Conservation (phyloP, 2,329 filamentous ascomycete genomes). For the Fusarium armeniacum region DNA sequence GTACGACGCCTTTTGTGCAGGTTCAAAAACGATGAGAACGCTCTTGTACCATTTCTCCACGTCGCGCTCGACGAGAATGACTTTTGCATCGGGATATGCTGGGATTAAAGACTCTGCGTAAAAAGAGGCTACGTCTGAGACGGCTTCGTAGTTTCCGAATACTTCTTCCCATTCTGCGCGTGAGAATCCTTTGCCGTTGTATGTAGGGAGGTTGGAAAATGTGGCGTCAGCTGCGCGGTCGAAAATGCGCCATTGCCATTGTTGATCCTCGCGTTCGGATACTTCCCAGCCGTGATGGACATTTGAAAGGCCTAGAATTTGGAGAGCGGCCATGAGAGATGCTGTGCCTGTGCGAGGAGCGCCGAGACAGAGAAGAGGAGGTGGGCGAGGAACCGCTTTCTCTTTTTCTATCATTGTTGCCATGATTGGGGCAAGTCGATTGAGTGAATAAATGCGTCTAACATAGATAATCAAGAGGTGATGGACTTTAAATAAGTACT, state of each 20-base stretch:
- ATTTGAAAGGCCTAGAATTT: slow-evolving; percentile 30
- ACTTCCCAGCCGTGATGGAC: slow-evolving; percentile 40
- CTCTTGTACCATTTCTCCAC: slow-evolving; percentile 50
- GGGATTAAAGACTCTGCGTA: slow-evolving; percentile 47
- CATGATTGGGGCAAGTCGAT: neutral
- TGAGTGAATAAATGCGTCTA: neutral
- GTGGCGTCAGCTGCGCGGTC: slow-evolving; percentile 30
- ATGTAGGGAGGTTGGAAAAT: slow-evolving; percentile 35
- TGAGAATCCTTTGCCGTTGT: slow-evolving; percentile 38
- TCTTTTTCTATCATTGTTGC: neutral
- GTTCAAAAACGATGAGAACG: slow-evolving; percentile 22
- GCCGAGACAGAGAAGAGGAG: slow-evolving; percentile 26
- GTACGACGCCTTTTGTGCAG: neutral
- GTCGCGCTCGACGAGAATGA: slow-evolving; percentile 50
- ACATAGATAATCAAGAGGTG: too few relatives aligned
- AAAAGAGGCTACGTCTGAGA: slow-evolving; percentile 47
- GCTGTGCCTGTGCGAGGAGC: slow-evolving; percentile 34
- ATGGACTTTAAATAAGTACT: neutral
- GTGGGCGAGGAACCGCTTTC: neutral
- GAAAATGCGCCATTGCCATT: slow-evolving; percentile 36
- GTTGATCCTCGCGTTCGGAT: slow-evolving; percentile 2
- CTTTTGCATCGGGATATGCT: slow-evolving; percentile 51
- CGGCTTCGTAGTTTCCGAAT: slow-evolving; percentile 46
- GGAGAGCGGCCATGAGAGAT: slow-evolving; percentile 36
- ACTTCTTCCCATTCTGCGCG: slow-evolving; percentile 47